A percentile compares a stretch with the other conserved stretches of the same genome.
Evolutionary conservation across 1,284 basidiomycete genomes (phyloP).

Genomic region (Apiotrichum veenhuisii): DNA sequence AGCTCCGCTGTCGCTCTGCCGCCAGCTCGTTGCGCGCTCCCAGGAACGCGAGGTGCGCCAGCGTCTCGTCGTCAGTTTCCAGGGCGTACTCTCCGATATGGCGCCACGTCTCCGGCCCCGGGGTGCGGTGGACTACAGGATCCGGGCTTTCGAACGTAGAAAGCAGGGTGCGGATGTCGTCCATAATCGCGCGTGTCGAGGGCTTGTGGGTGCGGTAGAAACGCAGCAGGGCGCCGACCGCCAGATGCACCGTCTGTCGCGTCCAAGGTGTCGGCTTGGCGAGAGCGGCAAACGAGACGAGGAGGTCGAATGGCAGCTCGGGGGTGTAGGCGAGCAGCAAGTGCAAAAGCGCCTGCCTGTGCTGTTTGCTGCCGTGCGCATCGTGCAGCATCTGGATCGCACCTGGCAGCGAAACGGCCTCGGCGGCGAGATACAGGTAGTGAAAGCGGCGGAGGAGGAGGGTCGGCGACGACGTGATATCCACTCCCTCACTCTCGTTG

Average conservation of each 20-base stretch:
- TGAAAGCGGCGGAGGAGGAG: constrained; percentile 10
- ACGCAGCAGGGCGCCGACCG: constrained; percentile 14
- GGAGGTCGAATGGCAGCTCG: not conserved
- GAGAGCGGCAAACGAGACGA: not conserved
- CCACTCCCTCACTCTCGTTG: not conserved
- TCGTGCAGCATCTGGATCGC: not conserved
- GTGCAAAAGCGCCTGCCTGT: not conserved
- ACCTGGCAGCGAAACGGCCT: not conserved
- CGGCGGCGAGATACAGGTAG: not conserved
- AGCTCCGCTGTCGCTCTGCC: not conserved
- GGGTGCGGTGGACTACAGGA: constrained; percentile 9
- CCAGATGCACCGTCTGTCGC: constrained; percentile 22
- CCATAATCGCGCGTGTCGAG: not conserved
- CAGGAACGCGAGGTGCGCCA: constrained; percentile 5
- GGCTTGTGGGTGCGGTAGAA: not conserved
- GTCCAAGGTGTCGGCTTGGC: not conserved
- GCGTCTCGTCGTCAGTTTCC: constrained; percentile 1
- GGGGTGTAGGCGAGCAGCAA: constrained; percentile 5
- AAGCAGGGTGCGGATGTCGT: not conserved
- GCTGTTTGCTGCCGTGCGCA: not conserved
- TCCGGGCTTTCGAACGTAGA: not conserved
- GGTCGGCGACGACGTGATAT: not conserved
- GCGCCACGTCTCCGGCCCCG: constrained; percentile 30
- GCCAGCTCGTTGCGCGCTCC: not conserved
- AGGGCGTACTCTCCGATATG: constrained; percentile 19